Base-by-base conservation (phyloP, 1,139 yeast genomes). In the Maudiozyma humilis region DNA sequence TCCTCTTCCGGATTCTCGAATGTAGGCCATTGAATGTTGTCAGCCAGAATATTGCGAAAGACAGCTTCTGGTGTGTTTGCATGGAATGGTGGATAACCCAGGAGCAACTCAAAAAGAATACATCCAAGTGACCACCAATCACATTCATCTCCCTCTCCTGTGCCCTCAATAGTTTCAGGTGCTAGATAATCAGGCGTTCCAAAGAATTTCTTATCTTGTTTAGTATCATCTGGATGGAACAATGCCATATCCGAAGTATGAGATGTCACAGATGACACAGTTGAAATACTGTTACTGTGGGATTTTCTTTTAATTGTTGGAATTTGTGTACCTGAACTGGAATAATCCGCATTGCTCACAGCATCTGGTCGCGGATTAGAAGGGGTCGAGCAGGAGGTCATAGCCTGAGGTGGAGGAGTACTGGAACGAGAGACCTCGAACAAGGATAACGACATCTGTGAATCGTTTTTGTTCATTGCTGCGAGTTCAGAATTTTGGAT, bases 111-210 rank as follows among this genome's bases (percentile, higher is more conserved):
- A 68, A 91, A 93, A 44, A 89, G 66, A 46, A 93, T 88, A 64
- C 97, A 91, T 0, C 99, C 99, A 38, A 89, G 76, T 1, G 97
- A 86, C 98, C 98, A 93, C 98, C 98, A 93, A 68, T 93, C 99
- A 32, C 94, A 81, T 37, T 82, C 76, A 53, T 82, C 91, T 50
- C 82, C 87, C 61, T 91, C 96, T 0, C 87, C 86, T 5, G 73
- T 72, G 29, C 97, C 97, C 40, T 76, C 71, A 50, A 93, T 87
- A 0, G 96, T 89, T 60, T 93, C 99, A 0, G 99, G 99, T 0
- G 99, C 95, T 35, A 93, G 73, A 63, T 93, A 93, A 60, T 93
- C 99, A 0, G 99, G 98, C 0, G 99, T 93, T 0, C 99, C 99
- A 32, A 88, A 95, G 58, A 91, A 89, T 51, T 75, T 77, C 44